phyloP scores from a whole-genome alignment of 345 rosid genomes.

The Populus davidiana region DNA sequence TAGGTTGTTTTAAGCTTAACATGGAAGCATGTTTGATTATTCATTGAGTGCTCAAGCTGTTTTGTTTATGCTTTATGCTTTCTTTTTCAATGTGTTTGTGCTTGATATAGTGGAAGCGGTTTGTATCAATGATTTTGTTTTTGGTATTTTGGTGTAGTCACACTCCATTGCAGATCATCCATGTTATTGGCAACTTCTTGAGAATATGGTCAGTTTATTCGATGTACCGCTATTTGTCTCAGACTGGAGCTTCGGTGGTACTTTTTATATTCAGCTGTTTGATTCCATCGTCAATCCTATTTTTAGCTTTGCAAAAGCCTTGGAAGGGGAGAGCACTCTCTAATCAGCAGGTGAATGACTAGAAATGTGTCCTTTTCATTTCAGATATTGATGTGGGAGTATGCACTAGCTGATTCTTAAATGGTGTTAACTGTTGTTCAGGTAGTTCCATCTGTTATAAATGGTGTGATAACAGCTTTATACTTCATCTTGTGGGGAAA shows the following conservation, averaged over 20 bases:
- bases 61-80: not conserved
- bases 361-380: not conserved
- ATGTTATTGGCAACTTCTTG: slow-evolving; percentile 66
- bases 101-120: not conserved
- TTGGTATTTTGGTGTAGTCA: slow-evolving; percentile 47
- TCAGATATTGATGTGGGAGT: not conserved
- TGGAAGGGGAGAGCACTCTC: slow-evolving; percentile 96
- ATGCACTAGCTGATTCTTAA: not conserved
- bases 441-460: slow-evolving; percentile 90
- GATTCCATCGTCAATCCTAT: slow-evolving; percentile 67
- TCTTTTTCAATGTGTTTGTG: no score
- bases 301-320: slow-evolving; percentile 80
- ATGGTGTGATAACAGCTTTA: slow-evolving; percentile 85
- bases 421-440: slow-evolving; percentile 36
- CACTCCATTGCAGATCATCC: slow-evolving; percentile 78
- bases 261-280: slow-evolving; percentile 86
- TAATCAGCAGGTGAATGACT: slow-evolving; percentile 65
- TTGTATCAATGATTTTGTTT: slow-evolving; percentile 1
- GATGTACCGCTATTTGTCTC: slow-evolving; percentile 67
- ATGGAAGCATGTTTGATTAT: not conserved
- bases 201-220: slow-evolving; percentile 98
- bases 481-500: slow-evolving; percentile 95
- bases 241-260: slow-evolving; percentile 80
- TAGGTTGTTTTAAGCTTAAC: not conserved
- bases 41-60: not conserved